These are phyloP conservation scores for Pythium aquatile DNA, from an alignment of 352 stramenopile genomes.

Conservation along the genomic window DNA sequence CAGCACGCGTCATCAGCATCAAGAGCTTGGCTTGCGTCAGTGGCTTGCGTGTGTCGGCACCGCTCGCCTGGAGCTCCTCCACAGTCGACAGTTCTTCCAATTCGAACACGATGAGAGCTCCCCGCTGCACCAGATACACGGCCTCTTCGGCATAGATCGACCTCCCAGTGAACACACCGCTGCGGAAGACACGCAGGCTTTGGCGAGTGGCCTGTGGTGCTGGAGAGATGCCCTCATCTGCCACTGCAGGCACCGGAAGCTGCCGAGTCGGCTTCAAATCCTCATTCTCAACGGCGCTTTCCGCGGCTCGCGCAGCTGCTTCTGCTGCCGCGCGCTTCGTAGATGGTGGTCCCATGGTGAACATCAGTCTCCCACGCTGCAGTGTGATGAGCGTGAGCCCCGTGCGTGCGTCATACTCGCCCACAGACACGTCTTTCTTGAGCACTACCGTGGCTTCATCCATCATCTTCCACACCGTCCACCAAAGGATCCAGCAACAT, in stretches of 20 bases:
- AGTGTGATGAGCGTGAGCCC: conserved; percentile 68
- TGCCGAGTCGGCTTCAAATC: neutral
- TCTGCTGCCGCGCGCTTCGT: conserved; percentile 31
- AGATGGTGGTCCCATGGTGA: conserved; percentile 64
- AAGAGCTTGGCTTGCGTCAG: conserved; percentile 33
- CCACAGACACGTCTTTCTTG: conserved; percentile 53
- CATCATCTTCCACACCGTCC: neutral
- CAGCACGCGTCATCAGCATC: conserved; percentile 28
- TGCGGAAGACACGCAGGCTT: conserved; percentile 22
- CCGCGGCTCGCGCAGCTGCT: neutral
- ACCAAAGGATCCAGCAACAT: neutral
- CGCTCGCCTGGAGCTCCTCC: conserved; percentile 6
- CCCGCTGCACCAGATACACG: conserved; percentile 58
- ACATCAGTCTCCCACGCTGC: conserved; percentile 69
- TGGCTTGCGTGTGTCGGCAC: conserved; percentile 2
- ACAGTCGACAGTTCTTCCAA: conserved; percentile 14
- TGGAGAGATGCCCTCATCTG: neutral
- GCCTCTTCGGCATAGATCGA: conserved; percentile 72
- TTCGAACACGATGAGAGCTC: conserved; percentile 45
- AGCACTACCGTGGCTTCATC: neutral
- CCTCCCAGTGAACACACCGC: conserved; percentile 49
- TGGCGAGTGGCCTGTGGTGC: neutral
- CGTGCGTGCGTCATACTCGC: conserved; percentile 51
- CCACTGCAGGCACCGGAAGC: neutral
- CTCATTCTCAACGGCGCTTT: too few species aligned